Percentiles rank a stretch among this genome's conserved stretches.
phyloP scores from a whole-genome alignment of 2,329 filamentous ascomycete genomes.

The Calonectria naviculata region DNA sequence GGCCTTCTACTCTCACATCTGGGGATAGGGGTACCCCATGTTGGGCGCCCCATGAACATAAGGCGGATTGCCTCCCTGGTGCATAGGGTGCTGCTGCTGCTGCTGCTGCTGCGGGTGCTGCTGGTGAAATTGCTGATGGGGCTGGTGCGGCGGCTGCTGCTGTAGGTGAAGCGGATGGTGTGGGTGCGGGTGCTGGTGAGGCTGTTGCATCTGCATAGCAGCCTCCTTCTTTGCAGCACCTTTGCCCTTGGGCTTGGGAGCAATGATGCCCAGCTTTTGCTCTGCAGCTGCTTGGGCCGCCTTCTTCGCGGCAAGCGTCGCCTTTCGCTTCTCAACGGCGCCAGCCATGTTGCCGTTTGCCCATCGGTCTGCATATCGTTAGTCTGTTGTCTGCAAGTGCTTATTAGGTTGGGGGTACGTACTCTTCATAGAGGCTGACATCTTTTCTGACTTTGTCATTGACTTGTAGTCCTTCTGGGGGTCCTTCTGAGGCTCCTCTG shows the following conservation, averaged over 20 bases:
- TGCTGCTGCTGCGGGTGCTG: slow-evolving; percentile 30
- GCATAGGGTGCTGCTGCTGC: slow-evolving; percentile 35
- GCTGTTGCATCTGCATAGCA: slow-evolving; percentile 37
- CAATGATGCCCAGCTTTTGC: slow-evolving; percentile 47
- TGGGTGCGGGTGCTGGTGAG: slow-evolving; percentile 30
- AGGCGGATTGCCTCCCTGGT: slow-evolving; percentile 31
- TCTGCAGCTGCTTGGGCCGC: slow-evolving; percentile 56
- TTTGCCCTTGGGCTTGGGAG: slow-evolving; percentile 52
- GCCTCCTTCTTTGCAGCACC: slow-evolving; percentile 47
- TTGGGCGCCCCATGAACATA: slow-evolving; percentile 43
- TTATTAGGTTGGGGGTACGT: slow-evolving; percentile 41
- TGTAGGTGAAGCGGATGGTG: slow-evolving; percentile 25
- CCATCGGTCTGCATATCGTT: slow-evolving; percentile 62
- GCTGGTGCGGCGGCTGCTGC: slow-evolving; percentile 26
- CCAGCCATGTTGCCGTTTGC: slow-evolving; percentile 69
- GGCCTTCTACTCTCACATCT: slow-evolving; percentile 17
- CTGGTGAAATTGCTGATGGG: slow-evolving; percentile 30
- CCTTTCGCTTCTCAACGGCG: slow-evolving; percentile 70
- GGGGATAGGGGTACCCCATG: slow-evolving; percentile 42
- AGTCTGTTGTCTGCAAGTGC: slow-evolving; percentile 31
- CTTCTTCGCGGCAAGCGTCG: slow-evolving; percentile 70
- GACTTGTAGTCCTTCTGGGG: slow-evolving; percentile 65
- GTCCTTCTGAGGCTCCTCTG: slow-evolving; percentile 56
- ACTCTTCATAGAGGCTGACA: slow-evolving; percentile 75
- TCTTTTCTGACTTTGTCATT: slow-evolving; percentile 75